Base-by-base conservation (phyloP, 805 yeast genomes). In the Saccharomyces kudriavzevii region DNA sequence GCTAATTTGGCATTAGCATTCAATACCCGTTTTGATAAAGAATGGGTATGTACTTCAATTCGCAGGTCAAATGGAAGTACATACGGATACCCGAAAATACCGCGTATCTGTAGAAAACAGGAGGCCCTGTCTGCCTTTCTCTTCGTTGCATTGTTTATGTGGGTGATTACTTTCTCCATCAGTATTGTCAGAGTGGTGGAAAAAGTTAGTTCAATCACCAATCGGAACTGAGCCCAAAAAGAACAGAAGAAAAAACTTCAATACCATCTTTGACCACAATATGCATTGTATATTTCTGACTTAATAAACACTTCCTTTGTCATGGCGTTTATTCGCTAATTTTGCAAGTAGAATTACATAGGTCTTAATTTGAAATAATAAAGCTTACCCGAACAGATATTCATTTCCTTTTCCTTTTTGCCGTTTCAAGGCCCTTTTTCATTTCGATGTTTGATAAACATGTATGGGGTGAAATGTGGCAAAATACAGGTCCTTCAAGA, bases 1-100 rank as follows among this genome's bases (percentile, higher is more conserved):
- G 97, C 97, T 1, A 91, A 90, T 66, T 70, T 92, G 52, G 83
- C 97, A 4, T 75, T 92, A 40, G 81, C 97, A 2, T 90, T 90
- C 72, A 85, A 89, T 66, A 84, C 96, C 0, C 73, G 91, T 50
- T 87, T 74, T 65, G 97, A 89, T 65, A 75, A 77, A 46, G 77
- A 82, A 60, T 92, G 97, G 97, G 92, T 88, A 8, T 91, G 92
- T 62, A 58, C 62, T 35, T 35, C 43, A 9, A 35, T 35, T 35
- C 43, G 58, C 49, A 47, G 56, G 48, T 27, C 58, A 43, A 53
- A 50, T 29, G 58, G 53, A 27, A 29, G 52, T 10, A 28, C 52
- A 14, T 54, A 54, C 35, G 47, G 50, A 5, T 56, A 54, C 46
- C 75, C 74, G 35, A 75, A 59, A 66, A 74, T 72, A 52, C 69